phyloP scores from a whole-genome alignment of 164 flowering plant genomes.

The Nelumbo lutea region DNA sequence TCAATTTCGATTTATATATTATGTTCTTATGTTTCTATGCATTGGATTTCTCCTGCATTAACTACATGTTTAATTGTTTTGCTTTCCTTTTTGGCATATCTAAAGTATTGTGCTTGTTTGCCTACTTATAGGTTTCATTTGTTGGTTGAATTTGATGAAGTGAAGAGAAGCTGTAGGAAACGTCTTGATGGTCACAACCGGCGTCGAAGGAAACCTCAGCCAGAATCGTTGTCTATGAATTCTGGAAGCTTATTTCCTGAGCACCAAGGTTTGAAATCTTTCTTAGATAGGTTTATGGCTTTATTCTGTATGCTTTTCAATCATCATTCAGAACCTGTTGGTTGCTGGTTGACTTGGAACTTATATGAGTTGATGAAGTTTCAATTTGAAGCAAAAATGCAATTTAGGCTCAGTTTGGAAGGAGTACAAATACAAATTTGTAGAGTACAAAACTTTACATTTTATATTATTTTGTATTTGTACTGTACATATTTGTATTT shows the following conservation, averaged over 20 bases:
- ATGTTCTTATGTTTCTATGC: too few relatives aligned
- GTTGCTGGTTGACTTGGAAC: not conserved
- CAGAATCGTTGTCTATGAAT: conserved; percentile 46
- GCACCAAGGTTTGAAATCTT: conserved; percentile 45
- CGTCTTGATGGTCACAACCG: conserved; percentile 82
- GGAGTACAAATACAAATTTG: too few relatives aligned
- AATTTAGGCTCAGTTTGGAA: too few relatives aligned
- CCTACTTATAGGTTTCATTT: conserved; percentile 53
- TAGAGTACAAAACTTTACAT: too few relatives aligned
- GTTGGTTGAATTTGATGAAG: conserved; percentile 71
- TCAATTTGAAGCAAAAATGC: not conserved
- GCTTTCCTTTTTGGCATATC: not conserved
- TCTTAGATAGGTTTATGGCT: not conserved
- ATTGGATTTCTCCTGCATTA: too few relatives aligned
- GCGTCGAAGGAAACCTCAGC: conserved; percentile 73
- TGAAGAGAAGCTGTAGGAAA: conserved; percentile 76
- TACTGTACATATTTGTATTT: too few relatives aligned
- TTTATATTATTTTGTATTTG: too few relatives aligned
- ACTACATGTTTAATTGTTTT: too few relatives aligned
- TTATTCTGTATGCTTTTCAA: not conserved
- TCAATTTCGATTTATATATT: too few relatives aligned
- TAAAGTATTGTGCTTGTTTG: not conserved
- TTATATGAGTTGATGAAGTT: not conserved
- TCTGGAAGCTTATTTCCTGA: conserved; percentile 35
- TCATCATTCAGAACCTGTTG: not conserved